These are phyloP conservation scores for Phytophthora pseudosyringae DNA, from an alignment of 352 stramenopile genomes.

Conservation along the genomic window DNA sequence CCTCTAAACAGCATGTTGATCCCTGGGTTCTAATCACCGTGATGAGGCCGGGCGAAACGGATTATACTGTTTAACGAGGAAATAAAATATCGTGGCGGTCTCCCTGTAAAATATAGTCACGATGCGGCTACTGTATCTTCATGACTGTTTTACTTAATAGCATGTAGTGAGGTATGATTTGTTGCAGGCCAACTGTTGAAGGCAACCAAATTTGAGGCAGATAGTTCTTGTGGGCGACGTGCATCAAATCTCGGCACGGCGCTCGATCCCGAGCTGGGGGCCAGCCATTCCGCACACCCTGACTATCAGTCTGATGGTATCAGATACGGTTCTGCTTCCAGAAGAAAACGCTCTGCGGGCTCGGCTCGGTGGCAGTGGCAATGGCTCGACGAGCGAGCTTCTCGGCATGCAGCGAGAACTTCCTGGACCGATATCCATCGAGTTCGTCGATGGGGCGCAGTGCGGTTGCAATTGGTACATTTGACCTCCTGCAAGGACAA, in stretches of 20 bases:
- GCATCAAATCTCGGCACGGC: conserved; percentile 27
- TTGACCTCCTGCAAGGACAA: too few species aligned
- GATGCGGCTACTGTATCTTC: neutral
- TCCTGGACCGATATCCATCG: too few species aligned
- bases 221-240: conserved; percentile 25
- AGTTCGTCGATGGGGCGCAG: too few species aligned
- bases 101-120: neutral
- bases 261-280: conserved; percentile 12
- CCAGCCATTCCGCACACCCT: conserved; percentile 22
- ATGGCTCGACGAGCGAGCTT: neutral
- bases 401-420: neutral
- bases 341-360: neutral
- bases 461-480: too few species aligned
- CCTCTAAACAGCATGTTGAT: conserved; percentile 42
- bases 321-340: conserved; percentile 7
- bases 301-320: conserved; percentile 6
- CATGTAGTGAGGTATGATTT: neutral
- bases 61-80: conserved; percentile 1
- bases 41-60: conserved; percentile 28
- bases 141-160: neutral
- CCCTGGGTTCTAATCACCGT: conserved; percentile 31
- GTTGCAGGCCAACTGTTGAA: neutral
- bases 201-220: conserved; percentile 4
- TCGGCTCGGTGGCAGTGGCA: neutral
- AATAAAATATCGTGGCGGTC: neutral